A percentile compares a stretch with the other conserved stretches of the same genome.
These are phyloP conservation scores for Tephrocybe rancida DNA, from an alignment of 768 basidiomycete genomes.

Conservation along the genomic window DNA sequence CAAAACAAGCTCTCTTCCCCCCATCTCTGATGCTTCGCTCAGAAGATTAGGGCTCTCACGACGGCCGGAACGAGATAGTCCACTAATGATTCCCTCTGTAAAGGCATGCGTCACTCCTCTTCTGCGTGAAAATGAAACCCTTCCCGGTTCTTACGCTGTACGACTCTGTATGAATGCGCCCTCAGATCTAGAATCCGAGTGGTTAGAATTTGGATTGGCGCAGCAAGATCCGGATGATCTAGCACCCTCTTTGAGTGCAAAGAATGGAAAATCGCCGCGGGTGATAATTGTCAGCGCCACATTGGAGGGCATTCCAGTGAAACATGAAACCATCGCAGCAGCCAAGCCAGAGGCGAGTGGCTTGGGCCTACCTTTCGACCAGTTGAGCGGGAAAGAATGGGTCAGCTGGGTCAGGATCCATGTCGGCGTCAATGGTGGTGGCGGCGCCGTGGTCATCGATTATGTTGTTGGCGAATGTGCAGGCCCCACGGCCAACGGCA, in stretches of 20 bases:
- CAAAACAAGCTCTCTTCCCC: conserved; percentile 26
- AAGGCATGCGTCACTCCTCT: conserved; percentile 57
- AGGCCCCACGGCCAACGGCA: conserved; percentile 29
- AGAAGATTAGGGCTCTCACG: conserved; percentile 25
- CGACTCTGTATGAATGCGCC: conserved; percentile 59
- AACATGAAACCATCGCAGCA: conserved; percentile 52
- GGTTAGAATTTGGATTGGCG: conserved; percentile 77
- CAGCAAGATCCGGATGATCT: conserved; percentile 31
- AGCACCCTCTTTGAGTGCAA: conserved; percentile 4
- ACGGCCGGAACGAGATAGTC: conserved; percentile 50
- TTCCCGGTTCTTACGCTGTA: conserved; percentile 60
- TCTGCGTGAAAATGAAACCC: conserved; percentile 23
- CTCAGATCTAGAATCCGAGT: conserved; percentile 61
- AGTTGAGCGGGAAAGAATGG: conserved; percentile 61
- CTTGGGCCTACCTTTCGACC: conserved; percentile 49
- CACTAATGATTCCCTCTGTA: conserved; percentile 64
- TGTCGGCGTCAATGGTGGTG: conserved; percentile 52
- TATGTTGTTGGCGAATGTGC: conserved; percentile 56
- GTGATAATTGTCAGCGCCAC: conserved; percentile 62
- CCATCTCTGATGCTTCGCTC: conserved; percentile 25
- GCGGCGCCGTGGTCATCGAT: conserved; percentile 57
- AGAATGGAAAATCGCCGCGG: conserved; percentile 34
- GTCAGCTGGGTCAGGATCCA: conserved; percentile 66
- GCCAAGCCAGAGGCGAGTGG: conserved; percentile 35
- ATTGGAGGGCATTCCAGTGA: conserved; percentile 66